A percentile compares a stretch with the other conserved stretches of the same genome.
These are phyloP conservation scores for Gossypium bickii DNA, from an alignment of 345 rosid genomes.

Conservation along the genomic window DNA sequence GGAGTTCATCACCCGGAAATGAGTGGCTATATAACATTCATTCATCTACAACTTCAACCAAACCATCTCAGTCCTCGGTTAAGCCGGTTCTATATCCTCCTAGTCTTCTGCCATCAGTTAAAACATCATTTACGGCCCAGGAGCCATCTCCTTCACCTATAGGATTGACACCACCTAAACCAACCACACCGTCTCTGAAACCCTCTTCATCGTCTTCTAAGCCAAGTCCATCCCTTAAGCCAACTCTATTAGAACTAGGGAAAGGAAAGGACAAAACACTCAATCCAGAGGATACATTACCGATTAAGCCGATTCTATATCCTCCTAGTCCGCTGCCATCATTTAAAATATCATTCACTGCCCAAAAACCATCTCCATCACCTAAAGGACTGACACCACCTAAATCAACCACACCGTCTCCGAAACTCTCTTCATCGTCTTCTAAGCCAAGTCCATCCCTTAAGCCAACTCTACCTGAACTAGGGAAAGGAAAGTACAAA, in stretches of 20 bases:
- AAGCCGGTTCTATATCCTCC: not conserved
- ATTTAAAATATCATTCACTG: not conserved
- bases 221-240: not conserved
- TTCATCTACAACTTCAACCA: not conserved
- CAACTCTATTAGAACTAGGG: constrained; percentile 11
- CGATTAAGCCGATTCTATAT: not conserved
- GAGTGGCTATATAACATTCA: not conserved
- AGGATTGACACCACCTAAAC: not conserved
- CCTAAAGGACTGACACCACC: not conserved
- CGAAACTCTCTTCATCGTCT: not conserved
- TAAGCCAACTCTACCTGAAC: constrained; percentile 18
- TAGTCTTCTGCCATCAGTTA: not conserved
- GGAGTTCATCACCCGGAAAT: not conserved
- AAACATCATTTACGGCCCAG: not conserved
- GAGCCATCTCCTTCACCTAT: not conserved
- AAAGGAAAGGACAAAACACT: not conserved
- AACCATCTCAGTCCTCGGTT: not conserved
- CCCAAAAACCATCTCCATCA: not conserved
- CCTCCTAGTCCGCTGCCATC: not conserved
- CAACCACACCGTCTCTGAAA: not conserved
- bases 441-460: not conserved
- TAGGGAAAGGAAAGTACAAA: not conserved
- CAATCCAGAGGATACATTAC: constrained; percentile 12
- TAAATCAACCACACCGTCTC: not conserved
- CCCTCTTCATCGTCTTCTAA: not conserved